A percentile compares a stretch with the other conserved stretches of the same genome.
Evolutionary conservation across 495 filamentous ascomycete species (phyloP).

Genomic region (Daldinia caldariorum): DNA sequence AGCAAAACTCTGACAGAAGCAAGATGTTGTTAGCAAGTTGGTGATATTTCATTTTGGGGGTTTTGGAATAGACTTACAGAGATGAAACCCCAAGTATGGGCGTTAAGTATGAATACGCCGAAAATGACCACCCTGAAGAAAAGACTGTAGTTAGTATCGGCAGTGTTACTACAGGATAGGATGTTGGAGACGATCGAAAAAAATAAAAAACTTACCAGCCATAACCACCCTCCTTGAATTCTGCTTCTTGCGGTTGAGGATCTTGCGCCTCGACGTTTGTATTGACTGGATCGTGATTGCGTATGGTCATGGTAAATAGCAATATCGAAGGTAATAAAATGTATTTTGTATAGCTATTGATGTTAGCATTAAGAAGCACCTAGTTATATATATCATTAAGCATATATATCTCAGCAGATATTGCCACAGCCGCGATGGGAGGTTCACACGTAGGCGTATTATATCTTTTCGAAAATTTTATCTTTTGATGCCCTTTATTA

Average conservation of each 20-base stretch:
- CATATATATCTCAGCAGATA: neutral
- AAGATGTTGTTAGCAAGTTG: slow-evolving; percentile 14
- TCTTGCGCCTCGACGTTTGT: slow-evolving; percentile 6
- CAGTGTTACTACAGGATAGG: neutral
- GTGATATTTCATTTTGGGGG: neutral
- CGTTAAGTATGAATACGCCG: slow-evolving; percentile 63
- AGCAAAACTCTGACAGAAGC: slow-evolving; percentile 62
- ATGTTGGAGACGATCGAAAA: neutral
- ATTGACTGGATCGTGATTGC: slow-evolving; percentile 3
- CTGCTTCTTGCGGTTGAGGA: slow-evolving; percentile 35
- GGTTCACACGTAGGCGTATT: neutral
- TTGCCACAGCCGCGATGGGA: neutral
- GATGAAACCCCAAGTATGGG: slow-evolving; percentile 70
- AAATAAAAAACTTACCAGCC: slow-evolving; percentile 53
- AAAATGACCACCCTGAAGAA: slow-evolving; percentile 60
- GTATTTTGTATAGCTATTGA: neutral
- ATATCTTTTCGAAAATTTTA: neutral
- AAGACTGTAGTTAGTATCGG: slow-evolving; percentile 8
- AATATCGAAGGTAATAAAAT: neutral
- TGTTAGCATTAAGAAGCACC: neutral
- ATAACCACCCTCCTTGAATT: slow-evolving; percentile 59
- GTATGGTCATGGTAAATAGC: slow-evolving; percentile 23
- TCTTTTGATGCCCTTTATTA: neutral
- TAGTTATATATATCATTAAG: too few species aligned
- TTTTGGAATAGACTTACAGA: slow-evolving; percentile 51